Evolutionary conservation across 306 rosid genomes (phyloP), one percentile per base, ranked within the genome.

Genomic region (Albizia julibrissin): DNA sequence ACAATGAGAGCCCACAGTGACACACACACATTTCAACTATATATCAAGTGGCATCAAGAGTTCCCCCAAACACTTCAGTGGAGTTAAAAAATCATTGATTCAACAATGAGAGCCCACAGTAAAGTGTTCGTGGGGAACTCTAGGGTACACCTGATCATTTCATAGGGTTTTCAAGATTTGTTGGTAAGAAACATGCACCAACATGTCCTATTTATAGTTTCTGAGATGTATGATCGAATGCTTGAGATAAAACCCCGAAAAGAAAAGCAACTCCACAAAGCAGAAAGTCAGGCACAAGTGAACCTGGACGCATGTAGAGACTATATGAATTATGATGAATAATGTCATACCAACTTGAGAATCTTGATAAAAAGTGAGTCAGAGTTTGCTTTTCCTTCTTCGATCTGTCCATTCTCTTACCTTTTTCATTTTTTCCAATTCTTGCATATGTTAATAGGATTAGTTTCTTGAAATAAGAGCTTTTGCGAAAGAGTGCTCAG

Each of bases 41-140:
- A 33, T 33, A 33, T 33, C 34, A 33, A 33, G 34, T 33, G 34
- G 3, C 2, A 3, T 3, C 34, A 33, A 33, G 34, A 33, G 34
- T 33, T 33, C 34, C 34, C 34, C 34, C 34, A 33, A 33, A 40
- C 43, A 40, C 43, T 40, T 40, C 43, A 40, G 43, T 40, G 43
- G 7, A 9, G 10, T n/a, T n/a, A 9, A 9, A 40, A 40, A 40
- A 1, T 6, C 10, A 40, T 40, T 40, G 8, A 5, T 2, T 6
- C n/a, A n/a, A n/a, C 9, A 39, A 39, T 4, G 42, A 39, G 42
- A 39, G 42, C n/a, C n/a, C 42, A 9, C 43, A 40, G 43, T 78
- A 65, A 78, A 78, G 81, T 78, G 81, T 78, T 78, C 66, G 74
- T 64, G 74, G 74, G 74, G 65, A 78, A 40, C 43, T 40, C 43